Evolutionary conservation across 331 rosid species (phyloP), one percentile per base, ranked within the genome.

Genomic region (Prunus yedoensis): DNA sequence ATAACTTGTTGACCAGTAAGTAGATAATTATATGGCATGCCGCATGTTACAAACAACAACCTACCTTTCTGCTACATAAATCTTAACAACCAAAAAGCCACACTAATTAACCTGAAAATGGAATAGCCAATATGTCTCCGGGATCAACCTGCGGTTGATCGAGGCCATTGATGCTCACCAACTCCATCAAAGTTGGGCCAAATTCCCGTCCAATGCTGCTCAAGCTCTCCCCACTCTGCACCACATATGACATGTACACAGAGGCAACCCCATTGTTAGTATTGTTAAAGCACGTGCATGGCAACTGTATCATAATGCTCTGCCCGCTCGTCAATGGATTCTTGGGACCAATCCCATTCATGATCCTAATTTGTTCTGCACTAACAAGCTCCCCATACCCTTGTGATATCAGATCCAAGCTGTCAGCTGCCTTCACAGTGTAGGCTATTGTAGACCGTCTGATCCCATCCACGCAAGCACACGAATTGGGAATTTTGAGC

Each of bases 191-290:
- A 11, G 86, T 85, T 0, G 82, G 65, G 0, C 77, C 86, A 67
- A 70, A 79, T 28, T 16, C 75, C 4, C 58, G 2, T 25, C 85
- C 88, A 16, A 88, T 77, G 60, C 69, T 70, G 49, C 58, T 57
- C 54, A 83, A 49, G 70, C 62, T 79, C 78, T 81, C 85, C 41
- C 78, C 81, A 46, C 61, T 78, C 58, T 82, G 81, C 69, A 85
- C 91, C 78, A 81, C 89, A 79, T 83, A 85, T 1, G 89, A 80
- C 86, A 88, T 78, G 30, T 76, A 88, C 65, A 85, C 74, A 4
- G 80, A 51, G 20, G 70, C 45, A 49, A 62, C 80, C 3, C 87
- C 91, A 74, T 81, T 81, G 76, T 83, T 61, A 3, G 63, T 74
- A 18, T 88, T 85, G 46, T 81, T 67, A 60, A 83, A 77, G 45